Base-by-base conservation (phyloP, 805 yeast genomes). In the Maudiozyma barnettii region DNA sequence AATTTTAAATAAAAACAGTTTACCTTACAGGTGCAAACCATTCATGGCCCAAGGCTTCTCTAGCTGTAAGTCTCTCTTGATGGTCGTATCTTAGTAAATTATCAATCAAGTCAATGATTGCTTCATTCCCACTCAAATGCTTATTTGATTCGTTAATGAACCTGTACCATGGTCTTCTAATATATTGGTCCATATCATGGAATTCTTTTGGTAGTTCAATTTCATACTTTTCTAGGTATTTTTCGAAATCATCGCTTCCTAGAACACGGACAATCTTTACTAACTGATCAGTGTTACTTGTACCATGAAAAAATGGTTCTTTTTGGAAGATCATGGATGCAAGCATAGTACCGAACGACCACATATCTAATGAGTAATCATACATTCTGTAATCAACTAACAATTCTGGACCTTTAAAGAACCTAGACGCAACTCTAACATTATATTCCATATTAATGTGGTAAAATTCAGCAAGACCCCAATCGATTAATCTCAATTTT, bases 391-490 rank as follows among this genome's bases (percentile, higher is more conserved):
- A 81, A 64, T 89, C 90, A 21, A 89, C 88, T 50, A 90, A 71
- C 49, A 90, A 69, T 62, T 90, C 97, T 3, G 97, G 97, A 3
- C 96, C 96, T 66, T 90, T 90, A 66, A 84, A 90, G 63, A 87
- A 88, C 54, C 97, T 71, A 5, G 95, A 86, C 2, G 97, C 96
- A 16, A 90, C 97, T 54, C 97, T 75, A 19, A 90, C 96, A 60
- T 90, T 90, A 60, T 86, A 90, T 58, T 87, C 95, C 62, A 79
- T 84, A 13, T 88, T 88, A 21, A 87, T 80, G 62, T 90, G 96
- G 61, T 89, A 89, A 62, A 87, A 89, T 64, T 90, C 97, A 8
- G 97, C 96, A 45, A 90, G 69, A 7, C 97, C 97, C 96, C 96
- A 90, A 66, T 90, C 97, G 46, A 90, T 89, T 53, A 89, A 75